These are phyloP conservation scores for Fusarium irregulare DNA, from an alignment of 2,329 filamentous ascomycete species.

Conservation along the genomic window DNA sequence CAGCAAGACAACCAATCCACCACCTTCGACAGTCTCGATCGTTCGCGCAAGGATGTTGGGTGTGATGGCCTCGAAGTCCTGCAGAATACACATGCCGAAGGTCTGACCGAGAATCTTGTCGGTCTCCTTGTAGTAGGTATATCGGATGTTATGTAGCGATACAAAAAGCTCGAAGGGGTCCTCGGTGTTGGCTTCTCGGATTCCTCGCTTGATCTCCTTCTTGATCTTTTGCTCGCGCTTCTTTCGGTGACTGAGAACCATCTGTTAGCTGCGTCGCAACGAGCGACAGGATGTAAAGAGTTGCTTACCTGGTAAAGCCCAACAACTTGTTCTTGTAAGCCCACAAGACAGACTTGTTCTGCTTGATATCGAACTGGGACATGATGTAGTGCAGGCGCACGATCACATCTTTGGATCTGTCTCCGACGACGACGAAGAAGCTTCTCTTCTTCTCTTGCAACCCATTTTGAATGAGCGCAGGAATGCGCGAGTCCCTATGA, in stretches of 20 bases:
- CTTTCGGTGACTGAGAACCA: conserved; percentile 79
- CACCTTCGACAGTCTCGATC: conserved; percentile 97
- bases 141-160: conserved; percentile 95
- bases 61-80: conserved; percentile 97
- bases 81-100: conserved; percentile 97
- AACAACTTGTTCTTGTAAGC: conserved; percentile 98
- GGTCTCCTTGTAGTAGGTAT: conserved; percentile 99
- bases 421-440: conserved; percentile 95
- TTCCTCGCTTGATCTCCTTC: conserved; percentile 95
- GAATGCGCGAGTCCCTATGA: conserved; percentile 85
- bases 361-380: conserved; percentile 87
- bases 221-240: conserved; percentile 99
- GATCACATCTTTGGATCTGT: conserved; percentile 95
- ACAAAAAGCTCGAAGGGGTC: conserved; percentile 98
- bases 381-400: conserved; percentile 94
- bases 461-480: conserved; percentile 90
- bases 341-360: conserved; percentile 94
- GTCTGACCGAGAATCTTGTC: conserved; percentile 99
- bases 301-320: conserved; percentile 79
- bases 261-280: conserved; percentile 33
- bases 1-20: conserved; percentile 88
- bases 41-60: conserved; percentile 96
- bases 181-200: conserved; percentile 89
- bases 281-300: neutral
- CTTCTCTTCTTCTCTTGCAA: conserved; percentile 96